These are phyloP conservation scores for Coemansia sp. DNA, from an alignment of 192 early-diverging fungal genomes.

Conservation along the genomic window DNA sequence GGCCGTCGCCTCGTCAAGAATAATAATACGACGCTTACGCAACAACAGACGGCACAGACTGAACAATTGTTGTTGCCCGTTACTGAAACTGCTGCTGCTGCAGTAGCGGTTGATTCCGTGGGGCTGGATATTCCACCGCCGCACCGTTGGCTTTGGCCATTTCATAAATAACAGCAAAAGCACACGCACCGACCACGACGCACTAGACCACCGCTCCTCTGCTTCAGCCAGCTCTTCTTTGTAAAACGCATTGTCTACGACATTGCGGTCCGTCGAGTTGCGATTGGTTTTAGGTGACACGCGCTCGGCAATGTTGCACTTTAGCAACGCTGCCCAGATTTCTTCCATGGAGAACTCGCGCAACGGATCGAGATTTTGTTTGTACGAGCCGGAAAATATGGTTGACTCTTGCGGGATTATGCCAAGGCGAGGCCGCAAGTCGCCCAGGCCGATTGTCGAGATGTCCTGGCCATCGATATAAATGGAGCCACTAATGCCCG, in stretches of 20 bases:
- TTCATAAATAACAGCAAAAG: neutral
- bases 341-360: conserved; percentile 65
- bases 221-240: neutral
- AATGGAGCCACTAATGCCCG: conserved; percentile 57
- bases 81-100: conserved; percentile 20
- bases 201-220: conserved; percentile 7
- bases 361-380: conserved; percentile 82
- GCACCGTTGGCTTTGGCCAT: neutral
- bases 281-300: neutral
- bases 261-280: neutral
- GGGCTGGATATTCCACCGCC: neutral
- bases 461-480: conserved; percentile 73
- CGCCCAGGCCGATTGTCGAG: conserved; percentile 54
- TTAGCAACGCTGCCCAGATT: conserved; percentile 64
- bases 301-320: conserved; percentile 15
- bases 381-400: conserved; percentile 65
- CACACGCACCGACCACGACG: conserved; percentile 10
- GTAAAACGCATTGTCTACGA: neutral
- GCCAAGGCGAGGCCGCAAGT: conserved; percentile 59
- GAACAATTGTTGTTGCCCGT: conserved; percentile 65
- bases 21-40: conserved; percentile 54
- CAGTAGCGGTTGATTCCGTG: neutral
- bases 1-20: conserved; percentile 72
- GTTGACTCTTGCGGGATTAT: conserved; percentile 74
- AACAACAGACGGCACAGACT: conserved; percentile 63